A percentile compares a stretch with the other conserved stretches of the same genome.
phyloP scores from a whole-genome alignment of 1,284 basidiomycete genomes.

The Ceratobasidium sp. region DNA sequence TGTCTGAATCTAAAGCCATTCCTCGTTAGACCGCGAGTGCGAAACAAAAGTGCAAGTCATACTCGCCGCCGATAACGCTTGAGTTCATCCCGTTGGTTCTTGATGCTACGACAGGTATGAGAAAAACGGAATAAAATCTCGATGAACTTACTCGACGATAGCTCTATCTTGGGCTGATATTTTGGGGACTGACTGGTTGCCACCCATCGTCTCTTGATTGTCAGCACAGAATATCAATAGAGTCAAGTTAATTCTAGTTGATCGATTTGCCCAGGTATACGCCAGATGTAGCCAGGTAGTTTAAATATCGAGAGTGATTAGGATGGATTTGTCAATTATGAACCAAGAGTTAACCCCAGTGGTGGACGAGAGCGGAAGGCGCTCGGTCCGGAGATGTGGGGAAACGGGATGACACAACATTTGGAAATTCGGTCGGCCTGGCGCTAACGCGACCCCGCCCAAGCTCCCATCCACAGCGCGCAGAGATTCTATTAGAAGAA shows the following conservation, averaged over 20 bases:
- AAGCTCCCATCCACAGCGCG: too few species aligned
- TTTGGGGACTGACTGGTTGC: slow-evolving; percentile 83
- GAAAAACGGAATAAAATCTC: neutral
- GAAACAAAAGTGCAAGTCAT: slow-evolving; percentile 51
- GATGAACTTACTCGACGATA: slow-evolving; percentile 83
- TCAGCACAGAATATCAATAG: too few species aligned
- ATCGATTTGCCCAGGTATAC: neutral
- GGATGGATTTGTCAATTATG: neutral
- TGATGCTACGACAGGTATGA: slow-evolving; percentile 70
- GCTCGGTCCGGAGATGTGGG: neutral
- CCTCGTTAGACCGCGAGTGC: slow-evolving; percentile 9
- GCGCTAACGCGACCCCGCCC: too few species aligned
- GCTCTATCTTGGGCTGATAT: slow-evolving; percentile 94
- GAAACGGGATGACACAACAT: neutral
- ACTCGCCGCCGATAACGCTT: slow-evolving; percentile 96
- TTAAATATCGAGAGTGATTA: neutral
- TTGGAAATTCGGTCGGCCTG: neutral
- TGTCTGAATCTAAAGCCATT: slow-evolving; percentile 77
- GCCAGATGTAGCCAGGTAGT: neutral
- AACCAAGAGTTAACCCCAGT: neutral
- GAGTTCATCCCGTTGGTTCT: slow-evolving; percentile 95
- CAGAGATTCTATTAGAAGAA: too few species aligned
- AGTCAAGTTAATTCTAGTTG: neutral
- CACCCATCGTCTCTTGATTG: slow-evolving; percentile 46
- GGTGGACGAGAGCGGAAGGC: neutral